These are phyloP conservation scores for Pestalotiopsis sp. DNA, from an alignment of 2,329 filamentous ascomycete species.

Conservation along the genomic window DNA sequence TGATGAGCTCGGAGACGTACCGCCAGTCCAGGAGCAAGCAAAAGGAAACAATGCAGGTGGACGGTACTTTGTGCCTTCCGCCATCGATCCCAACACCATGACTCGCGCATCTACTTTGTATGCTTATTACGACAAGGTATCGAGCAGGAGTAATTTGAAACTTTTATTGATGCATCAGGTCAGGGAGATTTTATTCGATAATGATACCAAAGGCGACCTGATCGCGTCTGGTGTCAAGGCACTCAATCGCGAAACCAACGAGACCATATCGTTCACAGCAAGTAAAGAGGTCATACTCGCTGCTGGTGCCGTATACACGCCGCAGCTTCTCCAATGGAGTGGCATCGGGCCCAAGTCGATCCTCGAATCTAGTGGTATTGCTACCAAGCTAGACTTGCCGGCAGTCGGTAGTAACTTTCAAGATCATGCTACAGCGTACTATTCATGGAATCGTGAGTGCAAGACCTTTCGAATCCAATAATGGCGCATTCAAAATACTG, in stretches of 20 bases:
- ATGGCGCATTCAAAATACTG: background rate
- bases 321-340: conserved; percentile 39
- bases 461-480: background rate
- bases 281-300: conserved; percentile 27
- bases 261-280: conserved; percentile 14
- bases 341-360: conserved; percentile 27
- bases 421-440: conserved; percentile 20
- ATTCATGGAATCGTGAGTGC: conserved; percentile 12
- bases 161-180: background rate
- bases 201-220: background rate
- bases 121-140: conserved; percentile 7
- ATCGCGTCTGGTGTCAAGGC: background rate
- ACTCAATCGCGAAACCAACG: background rate
- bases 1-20: background rate
- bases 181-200: background rate
- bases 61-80: background rate
- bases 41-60: background rate
- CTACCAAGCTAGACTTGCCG: conserved; percentile 14
- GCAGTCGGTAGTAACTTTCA: conserved; percentile 24
- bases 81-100: background rate
- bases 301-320: conserved; percentile 28
- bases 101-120: conserved; percentile 4
- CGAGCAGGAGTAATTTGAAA: background rate
- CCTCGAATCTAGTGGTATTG: conserved; percentile 11
- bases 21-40: background rate